Evolutionary conservation across 108 stramenopile genomes (phyloP).

Genomic region (Cafeteria roenbergensis): DNA sequence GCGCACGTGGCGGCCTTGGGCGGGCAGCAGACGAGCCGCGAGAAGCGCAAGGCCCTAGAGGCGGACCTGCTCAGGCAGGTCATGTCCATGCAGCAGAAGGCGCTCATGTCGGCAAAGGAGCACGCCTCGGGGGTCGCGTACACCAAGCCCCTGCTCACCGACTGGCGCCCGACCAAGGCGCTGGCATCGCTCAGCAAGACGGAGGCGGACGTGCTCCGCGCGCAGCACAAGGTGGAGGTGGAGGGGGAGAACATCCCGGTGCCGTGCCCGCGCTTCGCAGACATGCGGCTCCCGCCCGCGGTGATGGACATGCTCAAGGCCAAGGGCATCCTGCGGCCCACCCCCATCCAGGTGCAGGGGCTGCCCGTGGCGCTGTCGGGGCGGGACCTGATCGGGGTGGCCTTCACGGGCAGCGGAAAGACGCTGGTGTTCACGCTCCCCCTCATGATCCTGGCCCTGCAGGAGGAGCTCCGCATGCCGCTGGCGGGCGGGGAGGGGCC

Average conservation of each 20-base stretch:
- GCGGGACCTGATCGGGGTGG: constrained; percentile 97
- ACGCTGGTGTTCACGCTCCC: constrained; percentile 85
- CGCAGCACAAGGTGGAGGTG: constrained; percentile 85
- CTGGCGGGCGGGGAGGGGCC: constrained; percentile 82
- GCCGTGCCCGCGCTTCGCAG: constrained; percentile 67
- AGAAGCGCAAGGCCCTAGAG: constrained; percentile 45
- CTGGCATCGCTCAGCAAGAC: constrained; percentile 57
- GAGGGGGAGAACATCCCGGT: constrained; percentile 81
- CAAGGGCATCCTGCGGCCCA: constrained; percentile 79
- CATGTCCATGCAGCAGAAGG: constrained; percentile 80
- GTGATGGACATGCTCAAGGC: constrained; percentile 55
- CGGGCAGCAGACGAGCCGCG: no score
- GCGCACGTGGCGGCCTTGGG: no score
- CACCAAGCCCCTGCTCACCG: constrained; percentile 57
- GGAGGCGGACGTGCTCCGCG: constrained; percentile 56
- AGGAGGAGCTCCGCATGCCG: constrained; percentile 85
- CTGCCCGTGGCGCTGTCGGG: constrained; percentile 82
- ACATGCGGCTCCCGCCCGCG: constrained; percentile 78
- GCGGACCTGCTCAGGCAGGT: constrained; percentile 77
- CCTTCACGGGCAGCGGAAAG: constrained; percentile 86
- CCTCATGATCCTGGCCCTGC: constrained; percentile 79
- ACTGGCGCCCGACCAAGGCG: constrained; percentile 68
- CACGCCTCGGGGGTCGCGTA: constrained; percentile 69
- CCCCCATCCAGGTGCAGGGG: constrained; percentile 99
- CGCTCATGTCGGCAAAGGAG: constrained; percentile 80